phyloP scores from a whole-genome alignment of 2,329 filamentous ascomycete species.

The Ramichloridium luteum region DNA sequence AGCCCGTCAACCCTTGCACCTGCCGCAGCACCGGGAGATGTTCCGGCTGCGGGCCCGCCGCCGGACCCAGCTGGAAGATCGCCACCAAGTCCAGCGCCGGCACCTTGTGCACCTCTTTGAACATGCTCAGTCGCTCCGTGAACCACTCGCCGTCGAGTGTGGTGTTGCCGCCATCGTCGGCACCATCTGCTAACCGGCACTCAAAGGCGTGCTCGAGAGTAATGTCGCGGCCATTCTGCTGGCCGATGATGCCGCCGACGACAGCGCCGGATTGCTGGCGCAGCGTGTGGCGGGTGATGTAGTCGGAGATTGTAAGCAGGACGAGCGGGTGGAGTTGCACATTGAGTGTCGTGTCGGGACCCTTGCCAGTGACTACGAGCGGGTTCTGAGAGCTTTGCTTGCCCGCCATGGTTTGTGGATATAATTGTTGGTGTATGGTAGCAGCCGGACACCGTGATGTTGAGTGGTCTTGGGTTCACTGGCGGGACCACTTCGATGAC shows the following conservation, averaged over 20 bases:
- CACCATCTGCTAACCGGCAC: conserved; percentile 44
- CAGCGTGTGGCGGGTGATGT: conserved; percentile 81
- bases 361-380: conserved; percentile 32
- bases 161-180: conserved; percentile 40
- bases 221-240: conserved; percentile 80
- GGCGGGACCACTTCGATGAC: too few species aligned
- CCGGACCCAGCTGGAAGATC: conserved; percentile 48
- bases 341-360: conserved; percentile 61
- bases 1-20: conserved; percentile 39
- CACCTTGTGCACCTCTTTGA: conserved; percentile 77
- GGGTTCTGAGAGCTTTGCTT: conserved; percentile 25
- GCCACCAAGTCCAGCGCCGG: conserved; percentile 72
- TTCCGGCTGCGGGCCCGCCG: conserved; percentile 54
- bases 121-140: conserved; percentile 65
- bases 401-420: conserved; percentile 28
- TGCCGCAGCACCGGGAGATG: conserved; percentile 66
- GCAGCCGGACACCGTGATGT: too few species aligned
- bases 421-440: too few species aligned
- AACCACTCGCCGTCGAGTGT: conserved; percentile 63
- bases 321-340: conserved; percentile 85
- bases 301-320: conserved; percentile 91
- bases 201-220: conserved; percentile 92
- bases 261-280: conserved; percentile 64
- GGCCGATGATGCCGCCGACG: conserved; percentile 77
- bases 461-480: too few species aligned